These are phyloP conservation scores for Papilionanthe hybrid DNA, from an alignment of 116 monocot species.

Conservation along the genomic window DNA sequence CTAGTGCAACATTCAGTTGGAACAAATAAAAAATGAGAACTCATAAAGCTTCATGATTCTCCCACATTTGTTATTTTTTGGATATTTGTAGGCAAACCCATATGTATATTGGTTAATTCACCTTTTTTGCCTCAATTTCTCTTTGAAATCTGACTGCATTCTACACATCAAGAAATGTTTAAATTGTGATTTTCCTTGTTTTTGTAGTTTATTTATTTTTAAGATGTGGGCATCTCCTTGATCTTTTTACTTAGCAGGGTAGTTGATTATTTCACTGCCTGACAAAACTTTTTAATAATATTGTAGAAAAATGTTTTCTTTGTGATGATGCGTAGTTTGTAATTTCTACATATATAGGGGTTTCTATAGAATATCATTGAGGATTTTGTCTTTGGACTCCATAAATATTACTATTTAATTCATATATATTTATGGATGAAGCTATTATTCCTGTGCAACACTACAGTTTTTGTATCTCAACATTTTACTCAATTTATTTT, in stretches of 20 bases:
- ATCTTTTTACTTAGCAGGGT: neutral
- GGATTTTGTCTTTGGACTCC: neutral
- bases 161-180: neutral
- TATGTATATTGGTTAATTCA: neutral
- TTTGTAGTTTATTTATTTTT: too few species aligned
- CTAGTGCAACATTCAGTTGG: too few species aligned
- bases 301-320: neutral
- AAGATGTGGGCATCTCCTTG: too few species aligned
- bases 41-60: neutral
- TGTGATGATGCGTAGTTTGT: neutral
- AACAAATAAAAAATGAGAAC: too few species aligned
- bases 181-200: neutral
- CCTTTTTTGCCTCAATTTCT: neutral
- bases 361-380: neutral
- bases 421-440: neutral
- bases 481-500: constrained; percentile 1
- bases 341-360: neutral
- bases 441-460: neutral
- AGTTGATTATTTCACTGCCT: neutral
- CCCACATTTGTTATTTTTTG: neutral
- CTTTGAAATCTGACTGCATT: neutral
- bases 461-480: neutral
- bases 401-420: neutral
- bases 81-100: neutral
- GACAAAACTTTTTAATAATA: neutral